Percentiles rank a stretch among this genome's conserved stretches.
Evolutionary conservation across 768 basidiomycete genomes (phyloP).

Genomic region (Agaricus sinodeliciosus): DNA sequence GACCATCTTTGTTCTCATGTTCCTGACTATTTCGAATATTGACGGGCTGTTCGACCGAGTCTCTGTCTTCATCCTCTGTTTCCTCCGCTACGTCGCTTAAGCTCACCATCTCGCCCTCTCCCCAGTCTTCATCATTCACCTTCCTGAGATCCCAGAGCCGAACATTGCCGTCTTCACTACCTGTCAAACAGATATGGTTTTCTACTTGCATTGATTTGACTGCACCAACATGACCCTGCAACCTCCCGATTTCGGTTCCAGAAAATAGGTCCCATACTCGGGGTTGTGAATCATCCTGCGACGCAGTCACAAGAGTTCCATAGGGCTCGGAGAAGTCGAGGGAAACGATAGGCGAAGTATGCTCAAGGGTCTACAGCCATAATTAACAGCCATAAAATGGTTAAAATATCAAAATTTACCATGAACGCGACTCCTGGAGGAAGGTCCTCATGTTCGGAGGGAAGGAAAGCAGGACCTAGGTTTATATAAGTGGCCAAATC

Average conservation of each 20-base stretch:
- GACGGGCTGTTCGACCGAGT: constrained; percentile 30
- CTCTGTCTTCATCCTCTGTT: constrained; percentile 44
- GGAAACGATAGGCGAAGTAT: constrained; percentile 75
- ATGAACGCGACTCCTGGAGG: constrained; percentile 96
- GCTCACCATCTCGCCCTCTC: constrained; percentile 46
- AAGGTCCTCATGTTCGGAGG: constrained; percentile 94
- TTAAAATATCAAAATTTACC: constrained; percentile 37
- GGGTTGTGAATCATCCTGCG: constrained; percentile 79
- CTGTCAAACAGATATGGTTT: constrained; percentile 84
- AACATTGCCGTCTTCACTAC: constrained; percentile 80
- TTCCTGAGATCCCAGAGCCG: constrained; percentile 87
- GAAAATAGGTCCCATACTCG: constrained; percentile 93
- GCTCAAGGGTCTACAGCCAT: constrained; percentile 66
- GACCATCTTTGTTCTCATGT: constrained; percentile 35
- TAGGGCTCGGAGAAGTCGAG: constrained; percentile 98
- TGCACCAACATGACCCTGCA: constrained; percentile 73
- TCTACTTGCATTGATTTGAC: constrained; percentile 95
- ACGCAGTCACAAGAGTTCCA: constrained; percentile 84
- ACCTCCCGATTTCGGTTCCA: constrained; percentile 78
- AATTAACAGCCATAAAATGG: constrained; percentile 9
- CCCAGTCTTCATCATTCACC: constrained; percentile 68
- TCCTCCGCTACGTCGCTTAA: constrained; percentile 64
- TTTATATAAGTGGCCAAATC: neutral
- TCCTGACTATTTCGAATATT: constrained; percentile 34
- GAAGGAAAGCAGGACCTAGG: constrained; percentile 87